A percentile compares a stretch with the other conserved stretches of the same genome.
These are phyloP conservation scores for Guyanaporus albipodus DNA, from an alignment of 768 basidiomycete genomes.

Conservation along the genomic window DNA sequence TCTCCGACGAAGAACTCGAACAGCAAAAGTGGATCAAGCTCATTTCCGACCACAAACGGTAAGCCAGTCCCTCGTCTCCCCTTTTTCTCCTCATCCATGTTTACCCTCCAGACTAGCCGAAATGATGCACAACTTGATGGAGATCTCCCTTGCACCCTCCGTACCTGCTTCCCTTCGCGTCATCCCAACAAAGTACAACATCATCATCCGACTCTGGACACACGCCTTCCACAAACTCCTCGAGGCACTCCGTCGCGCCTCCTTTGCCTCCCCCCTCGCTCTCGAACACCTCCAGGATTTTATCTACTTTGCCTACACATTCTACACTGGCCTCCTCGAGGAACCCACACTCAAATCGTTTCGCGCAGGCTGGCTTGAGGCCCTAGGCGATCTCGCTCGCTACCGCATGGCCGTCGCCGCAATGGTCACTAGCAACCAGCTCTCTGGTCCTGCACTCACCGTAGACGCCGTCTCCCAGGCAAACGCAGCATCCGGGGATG, in stretches of 20 bases:
- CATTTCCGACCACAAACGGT: constrained; percentile 82
- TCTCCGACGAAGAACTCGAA: constrained; percentile 55
- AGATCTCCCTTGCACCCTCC: constrained; percentile 78
- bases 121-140: constrained; percentile 82
- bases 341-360: constrained; percentile 68
- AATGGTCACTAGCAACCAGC: constrained; percentile 55
- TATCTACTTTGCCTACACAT: constrained; percentile 92
- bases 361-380: constrained; percentile 89
- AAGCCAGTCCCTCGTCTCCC: constrained; percentile 26
- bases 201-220: constrained; percentile 90
- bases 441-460: constrained; percentile 45
- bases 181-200: constrained; percentile 93
- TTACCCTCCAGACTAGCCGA: constrained; percentile 71
- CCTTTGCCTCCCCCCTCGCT: constrained; percentile 58
- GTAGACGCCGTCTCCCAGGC: constrained; percentile 52
- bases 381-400: constrained; percentile 91
- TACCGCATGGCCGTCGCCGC: constrained; percentile 97
- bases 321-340: constrained; percentile 87
- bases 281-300: constrained; percentile 93
- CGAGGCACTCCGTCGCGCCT: constrained; percentile 84
- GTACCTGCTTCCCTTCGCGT: constrained; percentile 86
- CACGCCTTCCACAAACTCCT: constrained; percentile 87
- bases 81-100: constrained; percentile 2
- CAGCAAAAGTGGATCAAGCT: constrained; percentile 74
- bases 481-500: constrained; percentile 29